Evolutionary conservation across 2,329 filamentous ascomycete species (phyloP).

Genomic region (Aspergillus brasiliensis): DNA sequence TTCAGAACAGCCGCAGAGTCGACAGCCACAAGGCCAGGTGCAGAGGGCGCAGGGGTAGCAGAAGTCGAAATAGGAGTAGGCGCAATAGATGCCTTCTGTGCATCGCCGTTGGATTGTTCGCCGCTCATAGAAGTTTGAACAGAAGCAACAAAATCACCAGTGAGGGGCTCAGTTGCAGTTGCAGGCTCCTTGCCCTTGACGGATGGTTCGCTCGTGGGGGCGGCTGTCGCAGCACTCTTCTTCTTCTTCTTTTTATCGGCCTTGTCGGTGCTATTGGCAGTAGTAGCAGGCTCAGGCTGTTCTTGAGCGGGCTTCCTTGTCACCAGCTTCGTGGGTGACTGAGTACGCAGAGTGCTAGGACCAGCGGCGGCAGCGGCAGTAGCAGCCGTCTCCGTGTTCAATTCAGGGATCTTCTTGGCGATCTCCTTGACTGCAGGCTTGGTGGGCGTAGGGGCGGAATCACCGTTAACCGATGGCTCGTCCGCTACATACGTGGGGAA

Average conservation of each 20-base stretch:
- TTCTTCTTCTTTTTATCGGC: slow-evolving; percentile 74
- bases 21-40: slow-evolving; percentile 19
- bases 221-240: slow-evolving; percentile 37
- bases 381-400: slow-evolving; percentile 28
- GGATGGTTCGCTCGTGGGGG: slow-evolving; percentile 35
- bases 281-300: slow-evolving; percentile 27
- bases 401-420: slow-evolving; percentile 42
- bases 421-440: slow-evolving; percentile 45
- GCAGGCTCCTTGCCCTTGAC: slow-evolving; percentile 48
- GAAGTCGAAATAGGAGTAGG: slow-evolving; percentile 4
- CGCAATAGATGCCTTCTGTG: slow-evolving; percentile 11
- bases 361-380: slow-evolving; percentile 11
- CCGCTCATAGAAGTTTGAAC: background rate
- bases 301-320: slow-evolving; percentile 46
- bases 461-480: slow-evolving; percentile 50
- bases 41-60: background rate
- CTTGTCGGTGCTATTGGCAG: slow-evolving; percentile 53
- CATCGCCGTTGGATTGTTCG: slow-evolving; percentile 18
- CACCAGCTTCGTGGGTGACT: slow-evolving; percentile 44
- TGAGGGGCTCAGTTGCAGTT: slow-evolving; percentile 16
- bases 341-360: slow-evolving; percentile 29
- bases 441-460: slow-evolving; percentile 36
- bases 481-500: slow-evolving; percentile 45
- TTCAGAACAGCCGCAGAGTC: slow-evolving; percentile 60
- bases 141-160: slow-evolving; percentile 9